These are phyloP conservation scores for Telfairia occidentalis DNA, from an alignment of 331 rosid species.

Conservation along the genomic window DNA sequence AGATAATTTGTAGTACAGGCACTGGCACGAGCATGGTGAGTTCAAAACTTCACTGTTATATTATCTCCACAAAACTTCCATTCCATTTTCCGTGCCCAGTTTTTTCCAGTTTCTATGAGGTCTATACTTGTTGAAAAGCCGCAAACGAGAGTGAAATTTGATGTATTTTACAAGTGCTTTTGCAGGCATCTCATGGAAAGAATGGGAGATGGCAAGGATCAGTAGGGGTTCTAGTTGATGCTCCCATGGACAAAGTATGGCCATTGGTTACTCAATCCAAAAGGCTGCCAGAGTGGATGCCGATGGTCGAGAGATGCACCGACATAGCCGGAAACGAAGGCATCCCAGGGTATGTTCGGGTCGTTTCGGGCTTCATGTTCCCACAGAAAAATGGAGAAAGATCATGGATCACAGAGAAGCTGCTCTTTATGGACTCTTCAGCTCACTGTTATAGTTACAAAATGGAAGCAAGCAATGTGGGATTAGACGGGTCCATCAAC, in stretches of 20 bases:
- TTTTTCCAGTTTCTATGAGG: background rate
- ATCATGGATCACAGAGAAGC: slow-evolving; percentile 76
- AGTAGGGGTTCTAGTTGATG: slow-evolving; percentile 44
- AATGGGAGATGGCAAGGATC: slow-evolving; percentile 56
- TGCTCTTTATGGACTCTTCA: slow-evolving; percentile 41
- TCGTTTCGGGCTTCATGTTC: slow-evolving; percentile 73
- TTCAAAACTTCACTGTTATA: background rate
- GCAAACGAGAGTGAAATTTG: background rate
- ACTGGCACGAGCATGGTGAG: slow-evolving; percentile 5
- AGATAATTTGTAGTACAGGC: background rate
- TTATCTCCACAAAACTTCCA: background rate
- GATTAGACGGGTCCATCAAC: slow-evolving; percentile 64
- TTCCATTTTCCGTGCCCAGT: background rate
- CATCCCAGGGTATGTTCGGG: slow-evolving; percentile 36
- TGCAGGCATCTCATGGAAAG: slow-evolving; percentile 4
- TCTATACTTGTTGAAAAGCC: background rate
- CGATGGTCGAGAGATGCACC: slow-evolving; percentile 64
- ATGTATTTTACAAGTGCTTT: background rate
- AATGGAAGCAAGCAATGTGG: slow-evolving; percentile 73
- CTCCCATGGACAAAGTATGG: slow-evolving; percentile 55
- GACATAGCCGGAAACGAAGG: slow-evolving; percentile 50
- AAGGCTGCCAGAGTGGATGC: slow-evolving; percentile 64
- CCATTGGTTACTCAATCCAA: slow-evolving; percentile 39
- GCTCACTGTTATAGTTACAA: slow-evolving; percentile 35
- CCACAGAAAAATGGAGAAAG: slow-evolving; percentile 66